These are phyloP conservation scores for Poterioochromonas sp. DNA, from an alignment of 352 stramenopile genomes.

Conservation along the genomic window DNA sequence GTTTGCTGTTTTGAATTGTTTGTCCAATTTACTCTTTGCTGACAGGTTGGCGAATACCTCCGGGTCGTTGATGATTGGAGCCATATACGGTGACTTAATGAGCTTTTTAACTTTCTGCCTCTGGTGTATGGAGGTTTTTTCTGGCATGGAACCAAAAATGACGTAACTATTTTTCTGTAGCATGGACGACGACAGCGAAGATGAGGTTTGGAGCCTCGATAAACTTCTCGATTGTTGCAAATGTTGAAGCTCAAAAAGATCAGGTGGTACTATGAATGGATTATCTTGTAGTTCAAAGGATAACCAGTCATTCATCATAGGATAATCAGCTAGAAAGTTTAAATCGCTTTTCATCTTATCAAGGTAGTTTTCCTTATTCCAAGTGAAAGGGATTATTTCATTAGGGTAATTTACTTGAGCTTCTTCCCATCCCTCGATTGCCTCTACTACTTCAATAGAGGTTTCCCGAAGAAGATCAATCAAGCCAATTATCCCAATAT, in stretches of 20 bases:
- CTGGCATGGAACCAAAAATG: not conserved
- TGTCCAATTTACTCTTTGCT: not conserved
- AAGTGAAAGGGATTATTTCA: not conserved
- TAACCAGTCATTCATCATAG: not conserved
- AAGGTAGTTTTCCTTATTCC: conserved; percentile 13
- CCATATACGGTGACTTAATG: conserved; percentile 1
- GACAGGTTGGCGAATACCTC: not conserved
- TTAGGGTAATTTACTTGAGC: conserved; percentile 17
- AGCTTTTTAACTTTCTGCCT: not conserved
- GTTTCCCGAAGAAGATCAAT: conserved; percentile 11
- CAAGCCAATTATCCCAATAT: not conserved
- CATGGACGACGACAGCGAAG: not conserved
- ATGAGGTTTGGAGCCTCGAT: not conserved
- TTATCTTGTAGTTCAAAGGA: not conserved
- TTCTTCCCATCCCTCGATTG: not conserved
- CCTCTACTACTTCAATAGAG: not conserved
- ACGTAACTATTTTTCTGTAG: not conserved
- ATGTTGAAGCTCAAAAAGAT: not conserved
- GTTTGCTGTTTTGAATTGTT: not conserved
- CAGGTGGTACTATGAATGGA: conserved; percentile 15
- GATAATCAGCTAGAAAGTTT: not conserved
- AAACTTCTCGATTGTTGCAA: too few relatives aligned
- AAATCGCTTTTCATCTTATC: not conserved
- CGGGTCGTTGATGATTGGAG: conserved; percentile 24
- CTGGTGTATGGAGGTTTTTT: not conserved